These are phyloP conservation scores for Umbelopsis ramanniana DNA, from an alignment of 192 early-diverging fungal species.

Conservation along the genomic window DNA sequence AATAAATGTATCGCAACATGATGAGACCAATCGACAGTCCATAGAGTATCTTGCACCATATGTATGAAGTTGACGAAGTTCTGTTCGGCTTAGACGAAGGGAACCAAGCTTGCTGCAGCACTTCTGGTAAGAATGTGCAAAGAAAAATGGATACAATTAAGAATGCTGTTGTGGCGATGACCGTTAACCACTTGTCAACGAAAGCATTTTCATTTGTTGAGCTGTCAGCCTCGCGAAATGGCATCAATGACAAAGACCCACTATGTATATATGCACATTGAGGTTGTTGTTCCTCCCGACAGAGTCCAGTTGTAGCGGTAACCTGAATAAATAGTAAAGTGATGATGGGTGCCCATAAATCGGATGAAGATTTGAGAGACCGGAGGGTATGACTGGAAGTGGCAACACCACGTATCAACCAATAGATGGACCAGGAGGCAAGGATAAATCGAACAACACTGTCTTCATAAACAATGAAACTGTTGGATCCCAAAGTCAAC, in stretches of 20 bases:
- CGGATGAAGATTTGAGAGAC: background rate
- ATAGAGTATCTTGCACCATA: background rate
- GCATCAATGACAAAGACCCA: conserved; percentile 7
- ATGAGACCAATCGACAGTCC: background rate
- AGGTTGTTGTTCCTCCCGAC: conserved; percentile 87
- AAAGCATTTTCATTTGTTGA: background rate
- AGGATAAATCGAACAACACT: conserved; percentile 66
- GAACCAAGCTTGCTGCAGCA: background rate
- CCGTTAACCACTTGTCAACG: background rate
- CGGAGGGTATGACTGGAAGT: background rate
- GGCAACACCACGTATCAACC: conserved; percentile 10
- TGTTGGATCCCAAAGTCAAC: conserved; percentile 82
- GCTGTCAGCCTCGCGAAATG: background rate
- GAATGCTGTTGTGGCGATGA: background rate
- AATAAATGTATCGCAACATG: background rate
- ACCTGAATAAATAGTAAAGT: conserved; percentile 56
- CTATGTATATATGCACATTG: conserved; percentile 56
- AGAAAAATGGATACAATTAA: background rate
- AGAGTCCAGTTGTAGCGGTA: conserved; percentile 65
- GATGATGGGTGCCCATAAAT: conserved; percentile 22
- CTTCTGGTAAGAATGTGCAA: background rate
- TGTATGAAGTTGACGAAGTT: background rate
- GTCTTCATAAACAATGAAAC: conserved; percentile 91
- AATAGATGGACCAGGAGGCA: conserved; percentile 63
- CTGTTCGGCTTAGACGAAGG: too few relatives aligned